Conservation (phyloP, 2,329 filamentous ascomycete species). For the Colletotrichum viniferum region DNA sequence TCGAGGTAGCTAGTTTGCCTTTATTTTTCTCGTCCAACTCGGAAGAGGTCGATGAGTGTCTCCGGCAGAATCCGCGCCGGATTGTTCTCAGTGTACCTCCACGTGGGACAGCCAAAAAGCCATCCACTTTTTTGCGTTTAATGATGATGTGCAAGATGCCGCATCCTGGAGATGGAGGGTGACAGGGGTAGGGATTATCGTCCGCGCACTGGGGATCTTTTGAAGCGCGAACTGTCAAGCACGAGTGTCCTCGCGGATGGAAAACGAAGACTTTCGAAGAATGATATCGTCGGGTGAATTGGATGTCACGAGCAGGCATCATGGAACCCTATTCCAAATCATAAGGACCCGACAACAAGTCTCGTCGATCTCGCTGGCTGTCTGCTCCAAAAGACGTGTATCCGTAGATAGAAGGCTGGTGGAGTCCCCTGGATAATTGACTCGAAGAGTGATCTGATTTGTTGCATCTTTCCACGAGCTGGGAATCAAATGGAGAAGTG, state of each 20-base stretch:
- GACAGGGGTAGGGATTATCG: background rate
- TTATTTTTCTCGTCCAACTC: background rate
- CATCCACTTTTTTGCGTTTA: slow-evolving; percentile 21
- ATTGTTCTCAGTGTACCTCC: slow-evolving; percentile 9
- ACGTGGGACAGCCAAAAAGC: slow-evolving; percentile 8
- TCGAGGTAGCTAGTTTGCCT: background rate
- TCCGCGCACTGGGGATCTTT: background rate
- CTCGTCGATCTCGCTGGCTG: background rate
- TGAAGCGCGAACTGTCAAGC: background rate
- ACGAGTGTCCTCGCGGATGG: background rate
- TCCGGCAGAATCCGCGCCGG: background rate
- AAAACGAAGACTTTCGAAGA: background rate
- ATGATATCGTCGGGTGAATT: background rate
- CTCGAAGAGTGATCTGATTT: slow-evolving; percentile 1
- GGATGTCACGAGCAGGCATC: background rate
- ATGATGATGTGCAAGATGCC: slow-evolving; percentile 21
- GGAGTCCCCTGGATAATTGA: slow-evolving; percentile 10
- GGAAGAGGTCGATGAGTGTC: background rate
- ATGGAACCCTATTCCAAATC: background rate
- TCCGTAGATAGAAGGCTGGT: background rate
- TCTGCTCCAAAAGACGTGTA: background rate
- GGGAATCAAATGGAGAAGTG: background rate
- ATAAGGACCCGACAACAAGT: background rate
- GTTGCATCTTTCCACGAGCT: background rate
- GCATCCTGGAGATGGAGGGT: slow-evolving; percentile 1